Evolutionary conservation across 2,329 filamentous ascomycete species (phyloP), one percentile per base, ranked within the genome.

Genomic region (Aspergillus texensis): DNA sequence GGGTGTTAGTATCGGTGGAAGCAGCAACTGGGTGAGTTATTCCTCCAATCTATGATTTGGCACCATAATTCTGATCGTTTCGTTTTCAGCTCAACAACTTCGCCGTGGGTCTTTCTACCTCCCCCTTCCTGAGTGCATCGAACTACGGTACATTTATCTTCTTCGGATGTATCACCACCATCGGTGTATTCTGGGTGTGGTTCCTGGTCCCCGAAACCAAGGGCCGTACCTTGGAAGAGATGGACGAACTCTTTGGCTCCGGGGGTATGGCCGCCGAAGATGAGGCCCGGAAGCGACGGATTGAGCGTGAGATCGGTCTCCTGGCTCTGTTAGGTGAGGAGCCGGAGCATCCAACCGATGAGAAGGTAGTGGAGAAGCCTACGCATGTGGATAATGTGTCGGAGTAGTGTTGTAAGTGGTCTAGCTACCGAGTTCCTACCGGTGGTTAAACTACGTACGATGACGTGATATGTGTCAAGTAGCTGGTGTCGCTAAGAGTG

Each of bases 91-190:
- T 88, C 80, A 86, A 82, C 71, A 84, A 85, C 65, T 85, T 82
- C 64, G 82, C 90, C 59, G 87, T 92, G 28, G 89, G 88, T 0
- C 88, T 91, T 70, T 86, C 91, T 12, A 91, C 89, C 0, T 89
- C 90, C 0, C 85, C 89, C 53, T 88, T 92, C 83, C 79, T 92
- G 1, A 78, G 81, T 2, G 73, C 78, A 6, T 90, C 91, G 53
- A 85, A 83, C 0, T 91, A 90, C 64, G 89, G 89, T 19, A 91
- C 90, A 0, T 92, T 91, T 65, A 86, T 93, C 62, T 79, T 92
- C 26, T 93, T 92, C 61, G 89, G 89, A n/a, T 67, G 65, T n/a
- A 53, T 75, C 46, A 74, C 72, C 14, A 65, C 65, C 2, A 57
- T 75, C n/a, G 74, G 62, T 21, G 68, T 72, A 1, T 1, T 74